phyloP scores from a whole-genome alignment of 192 early-diverging fungal species.

The Powellomyces hirtus region DNA sequence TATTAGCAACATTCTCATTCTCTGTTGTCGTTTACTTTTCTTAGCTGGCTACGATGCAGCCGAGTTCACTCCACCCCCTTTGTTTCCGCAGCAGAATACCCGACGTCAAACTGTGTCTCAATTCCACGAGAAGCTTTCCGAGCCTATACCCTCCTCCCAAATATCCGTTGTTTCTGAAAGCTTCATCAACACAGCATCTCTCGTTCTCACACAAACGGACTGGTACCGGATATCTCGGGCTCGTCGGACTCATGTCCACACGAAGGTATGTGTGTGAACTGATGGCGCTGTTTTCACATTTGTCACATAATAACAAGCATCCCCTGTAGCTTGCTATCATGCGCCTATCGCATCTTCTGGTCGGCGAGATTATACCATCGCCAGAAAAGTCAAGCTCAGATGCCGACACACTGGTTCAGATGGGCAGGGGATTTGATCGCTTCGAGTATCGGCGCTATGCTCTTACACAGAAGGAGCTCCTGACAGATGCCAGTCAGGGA shows the following conservation, averaged over 20 bases:
- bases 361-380: constrained; percentile 36
- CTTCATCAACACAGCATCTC: background rate
- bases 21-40: background rate
- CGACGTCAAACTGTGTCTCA: background rate
- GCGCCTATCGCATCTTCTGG: constrained; percentile 30
- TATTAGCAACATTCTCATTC: background rate
- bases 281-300: no score
- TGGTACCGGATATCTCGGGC: constrained; percentile 29
- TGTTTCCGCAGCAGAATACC: background rate
- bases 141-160: background rate
- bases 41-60: constrained; percentile 26
- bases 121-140: background rate
- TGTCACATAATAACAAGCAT: no score
- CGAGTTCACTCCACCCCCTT: constrained; percentile 27
- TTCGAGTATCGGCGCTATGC: constrained; percentile 42
- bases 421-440: constrained; percentile 17
- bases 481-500: background rate
- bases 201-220: constrained; percentile 29
- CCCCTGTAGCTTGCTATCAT: constrained; percentile 35
- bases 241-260: constrained; percentile 33
- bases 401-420: background rate
- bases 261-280: no score
- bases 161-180: background rate
- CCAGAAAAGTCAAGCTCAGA: background rate
- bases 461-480: constrained; percentile 22